These are phyloP conservation scores for Ziziphus jujuba DNA, from an alignment of 306 rosid species.

Conservation along the genomic window DNA sequence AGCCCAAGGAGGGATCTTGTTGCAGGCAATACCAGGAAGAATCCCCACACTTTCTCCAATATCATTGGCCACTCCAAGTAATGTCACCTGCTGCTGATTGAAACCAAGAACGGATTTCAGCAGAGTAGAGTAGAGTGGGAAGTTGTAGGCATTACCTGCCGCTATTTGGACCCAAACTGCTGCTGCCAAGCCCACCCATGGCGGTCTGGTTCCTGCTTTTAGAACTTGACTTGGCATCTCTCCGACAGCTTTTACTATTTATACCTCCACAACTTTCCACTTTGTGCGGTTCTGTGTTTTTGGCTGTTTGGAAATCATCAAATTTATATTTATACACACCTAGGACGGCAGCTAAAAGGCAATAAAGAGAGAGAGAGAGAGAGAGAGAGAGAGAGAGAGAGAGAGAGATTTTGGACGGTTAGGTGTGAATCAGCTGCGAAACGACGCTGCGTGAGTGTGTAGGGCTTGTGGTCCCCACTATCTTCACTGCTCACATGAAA, in stretches of 20 bases:
- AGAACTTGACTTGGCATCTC: slow-evolving; percentile 47
- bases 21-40: slow-evolving; percentile 76
- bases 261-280: too few relatives aligned
- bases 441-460: too few relatives aligned
- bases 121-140: slow-evolving; percentile 71
- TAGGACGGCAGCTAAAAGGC: too few relatives aligned
- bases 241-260: not conserved
- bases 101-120: slow-evolving; percentile 70
- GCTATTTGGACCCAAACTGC: slow-evolving; percentile 82
- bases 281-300: not conserved
- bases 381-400: too few relatives aligned
- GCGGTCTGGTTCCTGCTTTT: slow-evolving; percentile 86
- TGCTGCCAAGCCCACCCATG: slow-evolving; percentile 92
- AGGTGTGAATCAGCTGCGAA: too few relatives aligned
- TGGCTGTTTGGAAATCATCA: not conserved
- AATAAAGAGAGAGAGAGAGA: too few relatives aligned
- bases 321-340: not conserved
- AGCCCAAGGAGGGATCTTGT: slow-evolving; percentile 85
- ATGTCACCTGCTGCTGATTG: slow-evolving; percentile 70
- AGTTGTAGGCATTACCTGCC: slow-evolving; percentile 57
- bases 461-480: too few relatives aligned
- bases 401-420: not conserved
- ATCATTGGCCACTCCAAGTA: slow-evolving; percentile 83
- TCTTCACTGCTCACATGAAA: too few relatives aligned
- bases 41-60: slow-evolving; percentile 64